Conservation (phyloP, 2,329 filamentous ascomycete species). For the Mycosphaerelloides madeirae region DNA sequence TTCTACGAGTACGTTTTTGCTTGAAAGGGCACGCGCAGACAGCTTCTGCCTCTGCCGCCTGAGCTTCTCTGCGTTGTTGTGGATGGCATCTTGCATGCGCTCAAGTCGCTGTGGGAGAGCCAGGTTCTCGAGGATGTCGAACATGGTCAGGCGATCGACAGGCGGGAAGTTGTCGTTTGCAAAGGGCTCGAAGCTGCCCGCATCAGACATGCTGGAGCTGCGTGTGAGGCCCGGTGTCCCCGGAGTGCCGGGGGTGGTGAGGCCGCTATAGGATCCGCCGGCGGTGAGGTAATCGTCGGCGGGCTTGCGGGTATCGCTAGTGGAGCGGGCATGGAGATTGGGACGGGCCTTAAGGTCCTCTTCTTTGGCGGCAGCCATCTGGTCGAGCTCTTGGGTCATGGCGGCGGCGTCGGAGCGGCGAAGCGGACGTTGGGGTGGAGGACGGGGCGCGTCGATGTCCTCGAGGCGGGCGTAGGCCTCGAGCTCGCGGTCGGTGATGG, state of each 20-base stretch:
- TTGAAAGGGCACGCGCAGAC: constrained; percentile 68
- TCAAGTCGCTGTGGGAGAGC: constrained; percentile 86
- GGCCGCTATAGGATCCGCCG: constrained; percentile 34
- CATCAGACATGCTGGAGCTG: constrained; percentile 71
- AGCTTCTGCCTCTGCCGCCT: constrained; percentile 75
- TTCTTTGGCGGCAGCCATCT: constrained; percentile 30
- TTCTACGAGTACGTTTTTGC: constrained; percentile 85
- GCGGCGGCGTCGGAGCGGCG: constrained; percentile 20
- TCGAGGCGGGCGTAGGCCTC: constrained; percentile 25
- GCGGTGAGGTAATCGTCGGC: constrained; percentile 34
- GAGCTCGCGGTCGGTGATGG: constrained; percentile 12
- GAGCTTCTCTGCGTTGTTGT: constrained; percentile 78
- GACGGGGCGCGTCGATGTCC: constrained; percentile 20
- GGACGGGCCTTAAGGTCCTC: constrained; percentile 20
- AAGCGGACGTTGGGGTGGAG: constrained; percentile 3
- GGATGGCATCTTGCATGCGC: constrained; percentile 78
- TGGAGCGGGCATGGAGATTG: constrained; percentile 9
- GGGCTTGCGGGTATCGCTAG: constrained; percentile 17
- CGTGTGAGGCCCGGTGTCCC: constrained; percentile 58
- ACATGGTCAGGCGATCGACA: constrained; percentile 81
- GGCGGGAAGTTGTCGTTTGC: constrained; percentile 81
- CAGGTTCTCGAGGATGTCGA: constrained; percentile 91
- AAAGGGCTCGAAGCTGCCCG: constrained; percentile 74
- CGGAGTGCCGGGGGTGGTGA: constrained; percentile 36
- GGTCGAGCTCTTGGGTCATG: constrained; percentile 22